Base-by-base conservation (phyloP, 2,329 filamentous ascomycete species). In the Colletotrichum liaoningense region DNA sequence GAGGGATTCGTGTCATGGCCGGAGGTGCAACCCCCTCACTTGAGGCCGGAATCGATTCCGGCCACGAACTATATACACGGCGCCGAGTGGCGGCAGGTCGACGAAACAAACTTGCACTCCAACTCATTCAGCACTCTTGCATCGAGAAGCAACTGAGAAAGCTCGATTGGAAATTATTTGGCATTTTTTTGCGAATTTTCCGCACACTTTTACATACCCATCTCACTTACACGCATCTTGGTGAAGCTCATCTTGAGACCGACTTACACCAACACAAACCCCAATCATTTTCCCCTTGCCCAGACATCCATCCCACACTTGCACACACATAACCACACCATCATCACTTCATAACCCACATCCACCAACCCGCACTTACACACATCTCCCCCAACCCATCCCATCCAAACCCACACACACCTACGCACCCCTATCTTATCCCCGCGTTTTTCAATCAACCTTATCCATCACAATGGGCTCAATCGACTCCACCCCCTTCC, bases 61-160 rank as follows among this genome's bases (percentile, higher is more conserved):
- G 86, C 85, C 86, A 84, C 82, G 63, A 80, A 79, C 79, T 86
- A 87, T 85, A 86, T 87, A 84, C 83, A 80, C 83, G 81, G 77
- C 80, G 77, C 74, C 75, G 78, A 63, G 57, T 35, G 73, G 69
- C 65, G 63, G 63, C 33, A 54, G 66, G 52, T 54, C 68, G 69
- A 30, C 46, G 67, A 65, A 64, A 55, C 30, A 35, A 69, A 66
- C 72, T 69, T 75, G 66, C 56, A 66, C 72, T 63, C 70, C 11
- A 49, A 73, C 67, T 60, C 67, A 70, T 58, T 56, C 46, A 73
- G 49, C 67, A 26, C 28, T 16, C 60, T 68, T 49, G 63, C 67
- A 75, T 55, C 64, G 69, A 72, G 58, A 63, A 65, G 57, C 28
- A 62, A 64, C 1, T 66, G 30, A 19, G 16, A 42, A 9, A 46